Evolutionary conservation across 1,139 yeast species (phyloP).

Genomic region (Arxiozyma slooffiae): DNA sequence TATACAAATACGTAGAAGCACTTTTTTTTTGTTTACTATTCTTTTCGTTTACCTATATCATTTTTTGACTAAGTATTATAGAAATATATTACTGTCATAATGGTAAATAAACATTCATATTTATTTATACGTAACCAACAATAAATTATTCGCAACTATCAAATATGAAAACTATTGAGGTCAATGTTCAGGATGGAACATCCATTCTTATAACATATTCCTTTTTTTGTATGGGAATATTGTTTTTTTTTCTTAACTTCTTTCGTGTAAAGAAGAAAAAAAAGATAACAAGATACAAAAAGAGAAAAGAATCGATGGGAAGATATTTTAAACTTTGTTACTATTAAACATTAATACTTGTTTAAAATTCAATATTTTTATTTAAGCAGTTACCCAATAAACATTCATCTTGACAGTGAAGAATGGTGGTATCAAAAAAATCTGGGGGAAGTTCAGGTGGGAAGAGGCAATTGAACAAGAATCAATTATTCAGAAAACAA

Average conservation of each 20-base stretch:
- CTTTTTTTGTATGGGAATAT: no score
- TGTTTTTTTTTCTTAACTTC: background rate
- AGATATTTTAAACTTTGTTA: no score
- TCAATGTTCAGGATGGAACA: background rate
- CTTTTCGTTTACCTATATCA: no score
- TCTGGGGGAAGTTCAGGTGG: constrained; percentile 14
- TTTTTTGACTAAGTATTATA: background rate
- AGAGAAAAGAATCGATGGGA: background rate
- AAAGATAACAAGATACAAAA: background rate
- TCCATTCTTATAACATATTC: background rate
- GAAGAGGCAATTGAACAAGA: constrained; percentile 22
- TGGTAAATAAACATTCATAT: no score
- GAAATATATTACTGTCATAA: background rate
- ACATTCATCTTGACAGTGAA: no score
- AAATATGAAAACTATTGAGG: background rate
- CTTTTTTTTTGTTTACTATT: background rate
- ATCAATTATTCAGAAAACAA: constrained; percentile 24
- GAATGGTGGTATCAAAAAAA: constrained; percentile 1
- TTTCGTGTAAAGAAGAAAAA: background rate
- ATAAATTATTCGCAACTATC: background rate
- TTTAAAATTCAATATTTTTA: no score
- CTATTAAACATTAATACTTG: background rate
- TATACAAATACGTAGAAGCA: no score
- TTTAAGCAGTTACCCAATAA: background rate
- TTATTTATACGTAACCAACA: no score